Evolutionary conservation across 1,139 yeast species (phyloP).

Genomic region (Geotrichum carabidarum): DNA sequence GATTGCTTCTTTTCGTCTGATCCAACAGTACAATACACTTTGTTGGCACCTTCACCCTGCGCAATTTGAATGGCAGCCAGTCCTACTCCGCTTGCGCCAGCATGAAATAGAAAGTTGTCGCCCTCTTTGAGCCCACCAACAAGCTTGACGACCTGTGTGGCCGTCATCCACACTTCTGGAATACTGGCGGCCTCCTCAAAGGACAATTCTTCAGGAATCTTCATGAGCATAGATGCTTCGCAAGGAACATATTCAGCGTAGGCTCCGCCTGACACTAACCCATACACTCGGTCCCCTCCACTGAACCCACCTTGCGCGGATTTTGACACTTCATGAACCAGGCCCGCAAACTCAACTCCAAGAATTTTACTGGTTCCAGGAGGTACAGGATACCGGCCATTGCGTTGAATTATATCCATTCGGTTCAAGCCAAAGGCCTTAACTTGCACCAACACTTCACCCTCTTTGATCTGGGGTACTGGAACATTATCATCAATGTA

Average conservation of each 20-base stretch:
- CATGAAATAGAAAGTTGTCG: slow-evolving; percentile 34
- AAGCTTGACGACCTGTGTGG: slow-evolving; percentile 33
- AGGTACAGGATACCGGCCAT: slow-evolving; percentile 32
- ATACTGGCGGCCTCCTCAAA: slow-evolving; percentile 34
- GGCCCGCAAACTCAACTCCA: slow-evolving; percentile 40
- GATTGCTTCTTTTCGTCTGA: slow-evolving; percentile 29
- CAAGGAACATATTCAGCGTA: slow-evolving; percentile 38
- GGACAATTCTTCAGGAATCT: slow-evolving; percentile 28
- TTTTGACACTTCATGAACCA: slow-evolving; percentile 20
- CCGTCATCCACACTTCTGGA: slow-evolving; percentile 40
- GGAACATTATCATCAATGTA: slow-evolving; percentile 26
- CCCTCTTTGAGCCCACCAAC: slow-evolving; percentile 32
- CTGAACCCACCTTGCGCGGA: neutral
- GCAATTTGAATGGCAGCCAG: slow-evolving; percentile 38
- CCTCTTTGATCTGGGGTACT: slow-evolving; percentile 24
- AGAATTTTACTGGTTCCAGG: slow-evolving; percentile 32
- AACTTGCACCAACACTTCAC: slow-evolving; percentile 33
- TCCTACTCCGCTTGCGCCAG: slow-evolving; percentile 38
- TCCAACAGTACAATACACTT: slow-evolving; percentile 36
- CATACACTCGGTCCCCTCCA: slow-evolving; percentile 38
- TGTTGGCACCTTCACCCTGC: slow-evolving; percentile 35
- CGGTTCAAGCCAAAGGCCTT: slow-evolving; percentile 36
- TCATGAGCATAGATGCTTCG: slow-evolving; percentile 28
- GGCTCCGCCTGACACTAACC: slow-evolving; percentile 38
- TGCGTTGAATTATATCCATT: slow-evolving; percentile 35